Conservation (phyloP, 75 land plant genomes). For the Cryptomeria japonica region DNA sequence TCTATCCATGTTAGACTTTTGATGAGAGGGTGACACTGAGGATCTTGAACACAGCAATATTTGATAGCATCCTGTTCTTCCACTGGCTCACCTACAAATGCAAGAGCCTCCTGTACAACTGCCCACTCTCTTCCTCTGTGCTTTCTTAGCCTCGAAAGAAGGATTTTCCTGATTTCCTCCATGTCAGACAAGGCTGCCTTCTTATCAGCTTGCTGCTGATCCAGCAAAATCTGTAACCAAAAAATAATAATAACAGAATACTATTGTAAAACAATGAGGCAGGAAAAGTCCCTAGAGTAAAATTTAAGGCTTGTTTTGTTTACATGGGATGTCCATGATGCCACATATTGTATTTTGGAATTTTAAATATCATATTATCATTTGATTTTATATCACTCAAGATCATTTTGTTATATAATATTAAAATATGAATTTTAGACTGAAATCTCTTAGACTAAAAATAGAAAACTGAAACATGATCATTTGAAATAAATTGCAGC, state of each 20-base stretch:
- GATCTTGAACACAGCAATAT: not conserved
- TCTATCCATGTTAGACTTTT: not conserved
- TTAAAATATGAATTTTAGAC: too few relatives aligned
- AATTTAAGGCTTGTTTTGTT: too few relatives aligned
- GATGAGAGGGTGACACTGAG: not conserved
- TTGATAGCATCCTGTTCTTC: not conserved
- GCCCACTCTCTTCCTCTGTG: slow-evolving; percentile 37
- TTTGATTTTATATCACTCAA: too few relatives aligned
- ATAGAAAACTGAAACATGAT: too few relatives aligned
- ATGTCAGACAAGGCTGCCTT: slow-evolving; percentile 42
- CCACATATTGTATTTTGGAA: too few relatives aligned
- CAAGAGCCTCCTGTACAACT: slow-evolving; percentile 41
- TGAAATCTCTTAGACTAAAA: too few relatives aligned
- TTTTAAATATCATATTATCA: too few relatives aligned
- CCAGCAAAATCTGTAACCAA: slow-evolving; percentile 31
- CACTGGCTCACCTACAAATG: slow-evolving; percentile 42
- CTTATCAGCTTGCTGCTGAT: slow-evolving; percentile 37
- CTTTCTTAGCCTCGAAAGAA: slow-evolving; percentile 25
- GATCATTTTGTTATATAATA: too few relatives aligned
- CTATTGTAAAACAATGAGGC: too few relatives aligned
- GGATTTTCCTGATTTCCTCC: slow-evolving; percentile 42
- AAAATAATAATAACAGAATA: not conserved
- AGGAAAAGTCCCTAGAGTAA: too few relatives aligned
- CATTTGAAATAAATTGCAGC: too few relatives aligned
- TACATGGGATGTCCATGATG: too few relatives aligned